phyloP scores from a whole-genome alignment of 306 rosid species.

The Albizia julibrissin region DNA sequence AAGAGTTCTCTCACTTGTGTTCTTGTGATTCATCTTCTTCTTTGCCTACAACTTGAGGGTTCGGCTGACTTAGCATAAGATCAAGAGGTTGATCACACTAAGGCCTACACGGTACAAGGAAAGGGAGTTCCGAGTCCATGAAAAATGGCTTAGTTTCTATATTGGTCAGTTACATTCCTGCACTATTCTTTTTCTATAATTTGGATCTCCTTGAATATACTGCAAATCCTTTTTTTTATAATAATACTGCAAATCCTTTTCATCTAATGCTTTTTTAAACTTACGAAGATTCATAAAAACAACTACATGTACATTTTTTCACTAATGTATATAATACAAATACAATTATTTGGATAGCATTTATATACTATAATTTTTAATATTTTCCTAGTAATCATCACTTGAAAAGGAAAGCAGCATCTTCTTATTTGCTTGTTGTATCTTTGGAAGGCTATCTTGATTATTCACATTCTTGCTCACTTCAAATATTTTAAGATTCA shows the following conservation, averaged over 20 bases:
- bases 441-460: constrained; percentile 78
- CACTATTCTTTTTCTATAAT: not conserved
- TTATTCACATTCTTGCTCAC: constrained; percentile 78
- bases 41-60: no score
- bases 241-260: no score
- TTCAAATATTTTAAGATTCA: constrained; percentile 67
- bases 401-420: no score
- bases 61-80: no score
- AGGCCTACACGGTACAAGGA: no score
- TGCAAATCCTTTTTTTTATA: no score
- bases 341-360: not conserved
- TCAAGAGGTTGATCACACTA: no score
- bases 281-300: not conserved
- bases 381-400: not conserved
- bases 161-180: constrained; percentile 64
- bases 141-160: constrained; percentile 87
- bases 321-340: not conserved
- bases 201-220: constrained; percentile 10
- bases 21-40: no score
- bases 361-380: not conserved
- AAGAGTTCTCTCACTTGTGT: no score
- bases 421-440: constrained; percentile 37
- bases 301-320: not conserved
- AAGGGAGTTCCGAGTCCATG: no score
- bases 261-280: not conserved